Base-by-base conservation (phyloP, 2,329 filamentous ascomycete species). In the Neonectria punicea region DNA sequence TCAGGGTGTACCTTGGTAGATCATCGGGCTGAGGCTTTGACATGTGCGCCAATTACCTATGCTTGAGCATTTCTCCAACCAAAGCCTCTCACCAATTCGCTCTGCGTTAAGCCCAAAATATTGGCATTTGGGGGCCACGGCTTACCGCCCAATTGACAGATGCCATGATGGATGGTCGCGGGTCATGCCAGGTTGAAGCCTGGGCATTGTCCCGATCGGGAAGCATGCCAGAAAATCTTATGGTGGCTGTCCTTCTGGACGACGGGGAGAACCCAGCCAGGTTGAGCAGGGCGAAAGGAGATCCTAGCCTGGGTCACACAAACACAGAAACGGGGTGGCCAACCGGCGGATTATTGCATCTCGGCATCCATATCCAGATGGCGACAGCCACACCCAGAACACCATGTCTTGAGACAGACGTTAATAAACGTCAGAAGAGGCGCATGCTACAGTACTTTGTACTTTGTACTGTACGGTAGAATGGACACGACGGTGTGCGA, bases 201-300 rank as follows among this genome's bases (percentile, higher is more conserved):
- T 47, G 53, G 51, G 49, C 44, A 58, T 30, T 59, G 30, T 63
- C 59, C 55, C 25, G 47, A 63, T 67, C 51, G 30, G 56, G 63
- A 50, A 63, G 34, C 34, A n/a, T 22, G 34, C 56, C 7, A 39
- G n/a, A 30, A 51, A 47, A 47, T 51, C 49, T 22, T 28, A 39
- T 53, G 30, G 51, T 60, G 32, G 34, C 22, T 34, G 49, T 56
- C 54, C 58, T 51, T 63, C 56, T 60, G 47, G 53, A 60, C 34
- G 54, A 53, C 63, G 41, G 53, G 54, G 36, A 56, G 61, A 57
- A 20, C 49, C 20, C 25, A 57, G 25, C 22, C 43, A 44, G 43
- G 32, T 44, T 41, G 46, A 49, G 22, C 14, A 44, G 39, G 43
- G 54, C 14, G 54, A 49, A 44, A 53, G 59, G 49, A 20, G 39